Evolutionary conservation across 108 stramenopile species (phyloP).

Genomic region (Pseudonitzschia pungens): DNA sequence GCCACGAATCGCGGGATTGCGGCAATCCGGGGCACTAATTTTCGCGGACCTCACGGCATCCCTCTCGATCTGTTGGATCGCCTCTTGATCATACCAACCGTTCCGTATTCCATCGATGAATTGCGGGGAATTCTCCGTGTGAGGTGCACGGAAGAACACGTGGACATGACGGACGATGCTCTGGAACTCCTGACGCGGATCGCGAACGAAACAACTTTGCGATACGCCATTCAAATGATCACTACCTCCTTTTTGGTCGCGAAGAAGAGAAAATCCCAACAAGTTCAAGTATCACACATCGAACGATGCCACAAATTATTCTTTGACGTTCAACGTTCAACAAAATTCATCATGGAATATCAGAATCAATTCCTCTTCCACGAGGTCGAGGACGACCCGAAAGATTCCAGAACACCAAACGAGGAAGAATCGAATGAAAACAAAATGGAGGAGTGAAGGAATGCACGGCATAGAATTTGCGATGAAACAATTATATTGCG

Average conservation of each 20-base stretch:
- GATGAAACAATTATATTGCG: neutral
- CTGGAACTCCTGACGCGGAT: slow-evolving; percentile 95
- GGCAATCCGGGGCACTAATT: slow-evolving; percentile 93
- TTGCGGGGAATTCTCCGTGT: slow-evolving; percentile 80
- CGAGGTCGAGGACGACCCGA: slow-evolving; percentile 41
- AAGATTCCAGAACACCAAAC: neutral
- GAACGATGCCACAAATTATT: slow-evolving; percentile 91
- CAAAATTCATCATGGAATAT: slow-evolving; percentile 98
- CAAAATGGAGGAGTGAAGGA: slow-evolving; percentile 36
- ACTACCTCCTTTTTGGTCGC: slow-evolving; percentile 89
- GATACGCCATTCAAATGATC: slow-evolving; percentile 99
- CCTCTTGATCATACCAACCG: slow-evolving; percentile 95
- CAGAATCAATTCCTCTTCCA: slow-evolving; percentile 95
- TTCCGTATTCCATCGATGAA: slow-evolving; percentile 90
- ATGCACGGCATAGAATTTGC: neutral
- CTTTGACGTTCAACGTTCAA: slow-evolving; percentile 97
- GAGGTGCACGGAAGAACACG: slow-evolving; percentile 96
- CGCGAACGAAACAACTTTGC: slow-evolving; percentile 94
- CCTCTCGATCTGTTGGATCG: slow-evolving; percentile 96
- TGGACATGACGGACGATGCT: slow-evolving; percentile 95
- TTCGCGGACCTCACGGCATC: slow-evolving; percentile 96
- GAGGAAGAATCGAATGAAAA: slow-evolving; percentile 18
- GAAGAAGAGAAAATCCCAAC: slow-evolving; percentile 82
- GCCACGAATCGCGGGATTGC: slow-evolving; percentile 98
- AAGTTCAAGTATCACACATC: slow-evolving; percentile 88